Evolutionary conservation across 2,329 filamentous ascomycete species (phyloP).

Genomic region (Microsporum ferrugineum): DNA sequence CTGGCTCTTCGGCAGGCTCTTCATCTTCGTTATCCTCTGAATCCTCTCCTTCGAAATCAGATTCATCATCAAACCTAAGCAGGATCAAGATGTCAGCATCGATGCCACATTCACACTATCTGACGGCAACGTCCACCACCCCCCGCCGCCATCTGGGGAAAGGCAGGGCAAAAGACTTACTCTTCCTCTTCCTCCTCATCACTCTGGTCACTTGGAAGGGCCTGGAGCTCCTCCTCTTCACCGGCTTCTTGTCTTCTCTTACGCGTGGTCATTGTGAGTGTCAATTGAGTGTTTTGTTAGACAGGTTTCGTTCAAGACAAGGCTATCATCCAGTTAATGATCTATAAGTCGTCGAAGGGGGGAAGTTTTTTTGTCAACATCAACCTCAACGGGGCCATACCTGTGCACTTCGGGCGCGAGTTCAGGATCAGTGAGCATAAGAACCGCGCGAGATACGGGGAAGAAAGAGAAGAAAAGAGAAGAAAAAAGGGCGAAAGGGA

Average conservation of each 20-base stretch:
- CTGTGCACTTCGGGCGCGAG: background rate
- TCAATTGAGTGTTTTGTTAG: background rate
- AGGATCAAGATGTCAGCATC: conserved; percentile 3
- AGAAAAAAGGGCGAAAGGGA: background rate
- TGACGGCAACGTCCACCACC: background rate
- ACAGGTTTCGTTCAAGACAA: background rate
- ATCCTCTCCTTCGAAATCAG: conserved; percentile 21
- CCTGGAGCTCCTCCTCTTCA: conserved; percentile 37
- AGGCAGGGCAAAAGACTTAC: background rate
- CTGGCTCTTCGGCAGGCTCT: conserved; percentile 17
- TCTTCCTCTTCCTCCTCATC: conserved; percentile 38
- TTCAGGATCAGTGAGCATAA: background rate
- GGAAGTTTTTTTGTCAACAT: background rate
- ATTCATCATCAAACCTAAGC: conserved; percentile 23
- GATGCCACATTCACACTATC: background rate
- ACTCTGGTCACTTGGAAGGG: conserved; percentile 40
- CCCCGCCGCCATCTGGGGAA: background rate
- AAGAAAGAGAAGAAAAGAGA: background rate
- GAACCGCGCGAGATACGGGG: background rate
- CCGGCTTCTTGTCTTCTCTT: conserved; percentile 41
- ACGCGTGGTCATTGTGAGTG: conserved; percentile 34
- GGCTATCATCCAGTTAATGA: conserved; percentile 6
- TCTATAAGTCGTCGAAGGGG: background rate
- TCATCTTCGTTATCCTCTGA: conserved; percentile 17
- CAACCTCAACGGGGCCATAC: background rate